These are phyloP conservation scores for Protomyces pachydermus DNA, from an alignment of 1,139 yeast genomes.

Conservation along the genomic window DNA sequence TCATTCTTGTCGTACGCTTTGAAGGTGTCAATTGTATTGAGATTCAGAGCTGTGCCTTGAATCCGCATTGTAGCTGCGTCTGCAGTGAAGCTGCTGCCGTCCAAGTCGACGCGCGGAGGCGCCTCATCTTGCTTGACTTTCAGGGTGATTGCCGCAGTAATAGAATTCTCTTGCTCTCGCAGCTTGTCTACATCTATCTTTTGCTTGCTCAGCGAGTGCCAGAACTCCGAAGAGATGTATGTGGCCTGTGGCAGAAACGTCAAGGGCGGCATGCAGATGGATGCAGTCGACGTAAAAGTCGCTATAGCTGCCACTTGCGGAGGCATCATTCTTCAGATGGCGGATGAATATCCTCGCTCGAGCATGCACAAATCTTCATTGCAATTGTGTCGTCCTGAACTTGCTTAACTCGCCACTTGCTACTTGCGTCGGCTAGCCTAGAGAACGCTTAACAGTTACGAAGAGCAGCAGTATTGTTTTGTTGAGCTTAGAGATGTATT, in stretches of 20 bases:
- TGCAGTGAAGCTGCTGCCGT: constrained; percentile 30
- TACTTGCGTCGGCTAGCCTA: too few relatives aligned
- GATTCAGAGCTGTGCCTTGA: constrained; percentile 51
- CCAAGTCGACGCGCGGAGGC: constrained; percentile 41
- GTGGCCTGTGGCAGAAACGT: constrained; percentile 58
- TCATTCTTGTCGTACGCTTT: constrained; percentile 58
- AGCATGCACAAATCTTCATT: too few relatives aligned
- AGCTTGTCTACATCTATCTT: constrained; percentile 65
- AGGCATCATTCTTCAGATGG: too few relatives aligned
- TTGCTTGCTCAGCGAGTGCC: constrained; percentile 60
- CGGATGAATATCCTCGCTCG: too few relatives aligned
- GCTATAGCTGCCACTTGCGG: too few relatives aligned
- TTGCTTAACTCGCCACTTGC: too few relatives aligned
- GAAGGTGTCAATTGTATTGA: constrained; percentile 83
- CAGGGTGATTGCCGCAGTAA: constrained; percentile 46
- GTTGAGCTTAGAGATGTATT: too few relatives aligned
- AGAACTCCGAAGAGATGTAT: constrained; percentile 80
- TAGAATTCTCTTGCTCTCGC: constrained; percentile 46
- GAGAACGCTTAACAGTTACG: too few relatives aligned
- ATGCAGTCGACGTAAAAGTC: too few relatives aligned
- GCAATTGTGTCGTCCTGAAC: too few relatives aligned
- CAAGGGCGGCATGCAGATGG: not conserved
- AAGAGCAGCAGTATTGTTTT: too few relatives aligned
- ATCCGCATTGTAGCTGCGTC: constrained; percentile 33
- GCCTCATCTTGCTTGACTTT: constrained; percentile 44